Conservation (phyloP, 129 eudicot species). For the Silybum marianum region DNA sequence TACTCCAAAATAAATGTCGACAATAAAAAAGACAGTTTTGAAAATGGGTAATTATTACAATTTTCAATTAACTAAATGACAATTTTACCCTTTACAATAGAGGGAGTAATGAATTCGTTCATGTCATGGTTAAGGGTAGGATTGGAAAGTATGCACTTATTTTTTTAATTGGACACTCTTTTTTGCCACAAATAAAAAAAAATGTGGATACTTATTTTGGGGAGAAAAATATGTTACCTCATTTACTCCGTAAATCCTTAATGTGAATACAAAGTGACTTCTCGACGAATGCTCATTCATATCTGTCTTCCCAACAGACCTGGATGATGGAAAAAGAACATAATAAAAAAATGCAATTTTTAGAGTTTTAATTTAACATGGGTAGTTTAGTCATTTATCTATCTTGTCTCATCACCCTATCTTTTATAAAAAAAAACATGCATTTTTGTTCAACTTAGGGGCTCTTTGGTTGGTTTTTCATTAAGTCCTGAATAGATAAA, state of each 20-base stretch:
- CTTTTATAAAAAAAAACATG: too few species aligned
- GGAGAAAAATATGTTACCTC: slow-evolving; percentile 42
- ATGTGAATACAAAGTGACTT: slow-evolving; percentile 67
- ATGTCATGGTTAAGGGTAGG: background rate
- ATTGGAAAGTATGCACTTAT: background rate
- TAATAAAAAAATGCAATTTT: too few species aligned
- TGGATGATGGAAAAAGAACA: slow-evolving; percentile 15
- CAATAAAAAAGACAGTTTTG: background rate
- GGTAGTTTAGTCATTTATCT: too few species aligned
- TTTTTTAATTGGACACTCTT: background rate
- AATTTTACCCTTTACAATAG: background rate
- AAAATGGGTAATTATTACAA: background rate
- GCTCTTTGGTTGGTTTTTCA: too few species aligned
- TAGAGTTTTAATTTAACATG: too few species aligned
- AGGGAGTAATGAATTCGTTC: background rate
- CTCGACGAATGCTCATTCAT: slow-evolving; percentile 73
- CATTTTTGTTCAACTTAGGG: too few species aligned
- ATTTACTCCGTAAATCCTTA: slow-evolving; percentile 62
- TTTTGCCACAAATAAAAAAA: background rate
- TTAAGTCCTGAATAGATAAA: too few species aligned
- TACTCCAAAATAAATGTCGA: too few species aligned
- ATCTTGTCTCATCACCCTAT: too few species aligned
- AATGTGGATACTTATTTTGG: background rate
- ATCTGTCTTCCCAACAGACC: slow-evolving; percentile 66
- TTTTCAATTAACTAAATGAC: background rate